Evolutionary conservation across 2,329 filamentous ascomycete genomes (phyloP), one percentile per base, ranked within the genome.

Genomic region (Blastomyces silverae): DNA sequence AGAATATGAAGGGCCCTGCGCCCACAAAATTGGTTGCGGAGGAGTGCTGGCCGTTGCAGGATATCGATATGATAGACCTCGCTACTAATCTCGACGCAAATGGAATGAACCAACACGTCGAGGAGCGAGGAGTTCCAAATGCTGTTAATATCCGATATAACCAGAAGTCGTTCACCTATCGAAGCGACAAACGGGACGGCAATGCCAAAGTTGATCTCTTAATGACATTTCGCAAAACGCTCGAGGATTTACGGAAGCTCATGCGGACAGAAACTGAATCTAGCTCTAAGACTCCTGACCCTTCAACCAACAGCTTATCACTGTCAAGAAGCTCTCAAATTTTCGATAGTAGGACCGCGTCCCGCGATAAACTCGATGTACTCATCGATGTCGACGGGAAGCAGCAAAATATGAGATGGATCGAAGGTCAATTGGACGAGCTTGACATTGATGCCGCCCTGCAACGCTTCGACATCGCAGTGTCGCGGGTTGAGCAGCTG

Each of bases 371-470:
- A 50, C 79, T 80, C 22, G 85, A 82, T 67, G 89, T 96, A 79
- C 85, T 96, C 64, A 92, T 99, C 69, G 94, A 99, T 71, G 91
- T 96, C 17, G 94, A 97, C 72, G 94, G 94, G 60, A 96, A 96
- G 72, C 92, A 97, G 76, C 91, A 97, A 74, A 97, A 94, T 74
- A 83, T 99, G 58, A 89, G 93, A 63, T 97, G 91, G 91, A 91
- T 99, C 0, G 94, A 99, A 75, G 87, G 87, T 62, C 91, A 97
- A 77, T 90, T 99, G 76, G 94, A 99, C 73, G 91, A 96, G 73
- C 85, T 99, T 6, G 94, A 99, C 73, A 97, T 97, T 71, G 89
- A 96, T 71, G 92, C 99, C 71, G 93, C 94, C 0, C 83, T 97
- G 61, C 93, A 97, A 74, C 85, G 86, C 53, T 94, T 96, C 69